Conservation (phyloP, 176 grass and related monocot genomes). For the maize (Zea mays) region DNA sequence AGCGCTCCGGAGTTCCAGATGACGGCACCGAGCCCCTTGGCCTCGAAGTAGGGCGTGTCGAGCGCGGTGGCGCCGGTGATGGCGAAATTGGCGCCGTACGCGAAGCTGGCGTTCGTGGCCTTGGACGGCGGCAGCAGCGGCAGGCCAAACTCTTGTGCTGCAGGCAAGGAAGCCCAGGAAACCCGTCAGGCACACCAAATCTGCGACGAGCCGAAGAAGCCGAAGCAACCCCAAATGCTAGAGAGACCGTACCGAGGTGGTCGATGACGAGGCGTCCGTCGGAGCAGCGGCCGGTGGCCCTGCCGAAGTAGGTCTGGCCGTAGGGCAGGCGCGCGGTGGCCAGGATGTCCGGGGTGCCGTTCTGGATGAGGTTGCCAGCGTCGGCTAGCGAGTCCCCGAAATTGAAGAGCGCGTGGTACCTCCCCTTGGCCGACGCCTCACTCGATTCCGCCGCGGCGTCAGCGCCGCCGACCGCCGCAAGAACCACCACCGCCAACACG, state of each 20-base stretch:
- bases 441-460: neutral
- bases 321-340: slow-evolving; percentile 67
- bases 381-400: slow-evolving; percentile 88
- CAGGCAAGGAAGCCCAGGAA: slow-evolving; percentile 1
- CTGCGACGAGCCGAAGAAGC: neutral
- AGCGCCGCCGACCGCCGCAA: slow-evolving; percentile 3
- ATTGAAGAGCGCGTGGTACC: slow-evolving; percentile 75
- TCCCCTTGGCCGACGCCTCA: slow-evolving; percentile 39
- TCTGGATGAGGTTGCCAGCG: slow-evolving; percentile 67
- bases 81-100: slow-evolving; percentile 83
- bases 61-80: slow-evolving; percentile 89
- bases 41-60: slow-evolving; percentile 68
- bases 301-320: slow-evolving; percentile 75
- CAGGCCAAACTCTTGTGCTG: slow-evolving; percentile 71
- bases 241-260: slow-evolving; percentile 48
- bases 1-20: slow-evolving; percentile 82
- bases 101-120: slow-evolving; percentile 55
- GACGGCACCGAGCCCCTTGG: slow-evolving; percentile 50
- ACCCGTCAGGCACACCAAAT: slow-evolving; percentile 33
- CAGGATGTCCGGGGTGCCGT: slow-evolving; percentile 50
- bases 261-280: slow-evolving; percentile 86
- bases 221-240: neutral
- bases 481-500: neutral
- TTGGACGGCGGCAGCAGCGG: slow-evolving; percentile 79
- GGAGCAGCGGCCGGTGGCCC: slow-evolving; percentile 75